Evolutionary conservation across 306 rosid species (phyloP).

Genomic region (Pueraria montana): DNA sequence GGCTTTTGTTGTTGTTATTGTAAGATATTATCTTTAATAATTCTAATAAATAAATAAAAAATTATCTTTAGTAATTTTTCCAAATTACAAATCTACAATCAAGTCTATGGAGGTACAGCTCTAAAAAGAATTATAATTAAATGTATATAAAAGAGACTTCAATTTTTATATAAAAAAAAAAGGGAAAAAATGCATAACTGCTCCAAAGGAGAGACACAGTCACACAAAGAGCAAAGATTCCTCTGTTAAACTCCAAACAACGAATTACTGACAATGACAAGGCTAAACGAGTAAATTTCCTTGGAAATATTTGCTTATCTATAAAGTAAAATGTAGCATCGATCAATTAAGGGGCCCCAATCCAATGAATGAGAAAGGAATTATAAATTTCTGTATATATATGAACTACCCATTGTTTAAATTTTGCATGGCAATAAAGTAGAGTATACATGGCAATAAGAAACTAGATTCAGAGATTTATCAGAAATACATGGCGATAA

Average conservation of each 20-base stretch:
- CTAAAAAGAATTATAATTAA: background rate
- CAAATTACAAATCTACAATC: background rate
- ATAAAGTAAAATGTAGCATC: background rate
- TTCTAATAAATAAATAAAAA: too few species aligned
- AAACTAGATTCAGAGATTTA: conserved; percentile 12
- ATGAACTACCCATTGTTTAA: background rate
- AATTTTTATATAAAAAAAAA: background rate
- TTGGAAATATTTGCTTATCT: conserved; percentile 3
- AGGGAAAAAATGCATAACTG: background rate
- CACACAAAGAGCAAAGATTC: conserved; percentile 14
- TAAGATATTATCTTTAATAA: background rate
- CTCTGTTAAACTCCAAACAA: conserved; percentile 3
- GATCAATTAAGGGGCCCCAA: conserved; percentile 20
- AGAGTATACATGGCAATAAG: too few species aligned
- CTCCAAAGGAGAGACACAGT: conserved; percentile 8
- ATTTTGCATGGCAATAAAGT: too few species aligned
- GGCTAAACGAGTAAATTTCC: conserved; percentile 11
- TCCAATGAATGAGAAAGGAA: background rate
- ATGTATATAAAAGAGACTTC: background rate
- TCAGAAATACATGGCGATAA: background rate
- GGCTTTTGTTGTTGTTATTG: background rate
- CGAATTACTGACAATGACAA: background rate
- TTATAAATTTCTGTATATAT: background rate
- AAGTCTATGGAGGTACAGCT: background rate
- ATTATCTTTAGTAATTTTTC: background rate